Evolutionary conservation across 345 rosid genomes (phyloP), one percentile per base, ranked within the genome.

Genomic region (Linum lewisii): DNA sequence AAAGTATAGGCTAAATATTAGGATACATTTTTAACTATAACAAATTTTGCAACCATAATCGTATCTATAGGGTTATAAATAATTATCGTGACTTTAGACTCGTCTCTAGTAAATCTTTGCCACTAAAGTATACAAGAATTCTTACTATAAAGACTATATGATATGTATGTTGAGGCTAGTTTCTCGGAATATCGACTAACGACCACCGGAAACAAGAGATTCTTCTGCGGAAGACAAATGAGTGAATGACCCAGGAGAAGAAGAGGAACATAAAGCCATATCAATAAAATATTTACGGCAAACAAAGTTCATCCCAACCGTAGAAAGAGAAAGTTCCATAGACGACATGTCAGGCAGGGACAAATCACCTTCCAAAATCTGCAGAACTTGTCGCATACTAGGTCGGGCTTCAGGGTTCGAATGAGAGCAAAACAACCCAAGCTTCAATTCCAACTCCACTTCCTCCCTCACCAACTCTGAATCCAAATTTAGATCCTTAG

Each of bases 131-230:
- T n/a, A n/a, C n/a, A n/a, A n/a, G n/a, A n/a, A n/a, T n/a, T n/a
- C n/a, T n/a, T n/a, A n/a, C n/a, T n/a, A n/a, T n/a, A n/a, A n/a
- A n/a, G n/a, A n/a, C n/a, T n/a, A n/a, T n/a, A n/a, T n/a, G n/a
- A n/a, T n/a, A n/a, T n/a, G n/a, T n/a, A n/a, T n/a, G n/a, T n/a
- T n/a, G n/a, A n/a, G n/a, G n/a, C 38, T 34, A 34, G 38, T 34
- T 34, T 34, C 5, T 34, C n/a, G 38, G 10, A 15, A 56, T 0
- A 5, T 59, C 50, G 54, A 16, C 77, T 73, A 82, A 37, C 90
- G 68, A 6, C 90, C 95, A 0, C 77, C 82, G 0, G 90, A 86
- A 51, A 84, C 86, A 20, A 64, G 70, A 8, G 90, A 84, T 11
- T 69, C 86, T n/a, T 72, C 73, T 1, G 72, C 49, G 21, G 84